phyloP scores from a whole-genome alignment of 108 stramenopile species.

The Mediolabrus comicus region DNA sequence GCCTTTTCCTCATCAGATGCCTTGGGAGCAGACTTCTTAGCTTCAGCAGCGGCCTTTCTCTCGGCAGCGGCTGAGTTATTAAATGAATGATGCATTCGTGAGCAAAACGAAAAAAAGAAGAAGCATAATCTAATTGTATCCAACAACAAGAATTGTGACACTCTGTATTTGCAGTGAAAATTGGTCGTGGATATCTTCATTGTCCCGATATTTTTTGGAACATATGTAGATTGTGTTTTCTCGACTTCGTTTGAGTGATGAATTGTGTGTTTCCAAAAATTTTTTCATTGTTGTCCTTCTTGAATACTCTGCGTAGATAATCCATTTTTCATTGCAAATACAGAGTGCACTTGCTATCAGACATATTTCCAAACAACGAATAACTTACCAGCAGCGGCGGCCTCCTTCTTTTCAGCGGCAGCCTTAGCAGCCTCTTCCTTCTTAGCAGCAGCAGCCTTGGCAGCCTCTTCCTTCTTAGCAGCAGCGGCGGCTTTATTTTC shows the following conservation, averaged over 20 bases:
- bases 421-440: constrained; percentile 15
- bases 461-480: constrained; percentile 6
- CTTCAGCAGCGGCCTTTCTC: constrained; percentile 7
- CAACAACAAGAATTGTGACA: background rate
- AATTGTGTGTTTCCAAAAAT: too few species aligned
- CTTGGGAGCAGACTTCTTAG: constrained; percentile 9
- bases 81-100: background rate
- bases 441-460: constrained; percentile 3
- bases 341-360: background rate
- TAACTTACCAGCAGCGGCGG: background rate
- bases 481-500: background rate
- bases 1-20: constrained; percentile 6
- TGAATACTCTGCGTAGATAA: too few species aligned
- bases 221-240: background rate
- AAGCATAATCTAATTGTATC: background rate
- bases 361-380: background rate
- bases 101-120: background rate
- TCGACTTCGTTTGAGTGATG: too few species aligned
- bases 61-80: background rate
- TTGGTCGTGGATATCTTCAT: background rate
- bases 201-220: background rate
- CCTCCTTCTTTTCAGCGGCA: constrained; percentile 14
- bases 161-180: background rate
- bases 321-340: too few species aligned
- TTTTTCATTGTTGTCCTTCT: too few species aligned